Base-by-base conservation (phyloP, 805 yeast genomes). In the Kluyveromyces siamensis region DNA sequence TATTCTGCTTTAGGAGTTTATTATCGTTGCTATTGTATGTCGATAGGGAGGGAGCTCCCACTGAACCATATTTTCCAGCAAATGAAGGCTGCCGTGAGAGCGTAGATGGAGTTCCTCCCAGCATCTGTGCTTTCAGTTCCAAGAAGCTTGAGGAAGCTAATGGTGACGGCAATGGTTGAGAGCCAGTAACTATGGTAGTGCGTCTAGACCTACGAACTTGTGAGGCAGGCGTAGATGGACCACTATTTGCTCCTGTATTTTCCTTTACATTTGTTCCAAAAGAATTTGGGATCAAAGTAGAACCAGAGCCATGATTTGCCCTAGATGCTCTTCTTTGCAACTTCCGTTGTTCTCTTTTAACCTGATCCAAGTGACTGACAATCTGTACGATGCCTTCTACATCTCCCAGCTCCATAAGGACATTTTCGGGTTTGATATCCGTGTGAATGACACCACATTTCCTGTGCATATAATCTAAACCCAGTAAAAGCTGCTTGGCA, bases 131-230 rank as follows among this genome's bases (percentile, higher is more conserved):
- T 48, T 63, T 65, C 62, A 63, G 56, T 42, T 66, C 70, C 45
- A 59, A 61, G 41, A 63, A 63, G 51, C 67, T 64, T 13, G 67
- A 54, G 1, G 91, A 76, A 47, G 90, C 72, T 44, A 88, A 71
- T 1, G 96, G 96, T 0, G 95, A 84, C 4, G 96, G 96, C 49
- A 89, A 70, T 2, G 97, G 97, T 65, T 89, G 96, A 0, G 96
- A 87, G 0, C 96, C 96, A 0, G 95, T 86, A 44, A 89, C 83
- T 21, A 89, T 68, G 0, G 95, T 82, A 53, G 81, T 83, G 38
- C 91, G 69, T 59, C 95, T 75, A 35, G 87, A 71, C 47, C 84
- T 60, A 53, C 73, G 66, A 19, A 62, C 40, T 49, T 17, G 48
- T 37, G 10, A 11, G 36, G 35, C 35, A 30, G 56, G 51, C 6